These are phyloP conservation scores for Alternaria sp. DNA, from an alignment of 2,329 filamentous ascomycete species.

Conservation along the genomic window DNA sequence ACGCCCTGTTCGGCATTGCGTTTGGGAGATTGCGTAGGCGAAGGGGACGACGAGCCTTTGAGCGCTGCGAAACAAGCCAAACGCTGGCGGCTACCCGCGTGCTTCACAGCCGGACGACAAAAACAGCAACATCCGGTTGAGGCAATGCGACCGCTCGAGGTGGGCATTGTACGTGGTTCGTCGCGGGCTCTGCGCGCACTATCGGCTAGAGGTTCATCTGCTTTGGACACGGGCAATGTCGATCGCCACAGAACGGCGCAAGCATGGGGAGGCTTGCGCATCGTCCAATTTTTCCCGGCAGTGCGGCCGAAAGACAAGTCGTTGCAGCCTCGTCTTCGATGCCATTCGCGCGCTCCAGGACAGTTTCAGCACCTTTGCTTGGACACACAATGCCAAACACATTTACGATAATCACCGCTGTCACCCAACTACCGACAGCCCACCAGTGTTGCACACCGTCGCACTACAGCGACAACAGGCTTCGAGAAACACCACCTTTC, in stretches of 20 bases:
- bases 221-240: conserved; percentile 40
- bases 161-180: conserved; percentile 25
- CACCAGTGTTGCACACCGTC: conserved; percentile 35
- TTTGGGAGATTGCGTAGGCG: conserved; percentile 41
- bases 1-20: conserved; percentile 34
- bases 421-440: conserved; percentile 42
- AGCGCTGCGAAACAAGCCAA: conserved; percentile 48
- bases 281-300: conserved; percentile 43
- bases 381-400: conserved; percentile 20
- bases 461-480: conserved; percentile 40
- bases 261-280: conserved; percentile 44
- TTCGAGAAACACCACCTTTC: conserved; percentile 47
- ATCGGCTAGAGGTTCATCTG: conserved; percentile 32
- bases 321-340: conserved; percentile 43
- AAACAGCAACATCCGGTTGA: conserved; percentile 20
- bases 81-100: conserved; percentile 47
- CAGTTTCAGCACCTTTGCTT: conserved; percentile 18
- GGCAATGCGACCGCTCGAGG: conserved; percentile 32
- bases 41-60: conserved; percentile 19
- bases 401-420: conserved; percentile 30
- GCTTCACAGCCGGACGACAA: conserved; percentile 35
- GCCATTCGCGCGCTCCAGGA: conserved; percentile 29
- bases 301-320: conserved; percentile 36
- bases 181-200: conserved; percentile 21
- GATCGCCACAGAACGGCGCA: conserved; percentile 31